A percentile compares a stretch with the other conserved stretches of the same genome.
Conservation (phyloP, 768 basidiomycete species). For the Agrocybe praecox region DNA sequence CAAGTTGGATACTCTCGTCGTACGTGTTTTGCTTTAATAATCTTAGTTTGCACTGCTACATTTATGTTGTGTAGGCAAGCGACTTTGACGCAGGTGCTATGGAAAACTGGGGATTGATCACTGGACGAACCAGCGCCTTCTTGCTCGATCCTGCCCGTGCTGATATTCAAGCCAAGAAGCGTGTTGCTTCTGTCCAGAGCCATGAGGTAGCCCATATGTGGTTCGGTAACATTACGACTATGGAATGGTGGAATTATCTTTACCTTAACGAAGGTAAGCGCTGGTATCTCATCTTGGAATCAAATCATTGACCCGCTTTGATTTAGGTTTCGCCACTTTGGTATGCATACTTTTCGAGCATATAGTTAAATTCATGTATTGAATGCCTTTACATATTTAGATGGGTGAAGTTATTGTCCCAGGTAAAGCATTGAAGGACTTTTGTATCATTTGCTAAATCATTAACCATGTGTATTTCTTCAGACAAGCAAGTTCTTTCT, state of each 20-base stretch:
- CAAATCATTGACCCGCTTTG: constrained; percentile 5
- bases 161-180: constrained; percentile 75
- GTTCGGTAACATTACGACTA: constrained; percentile 93
- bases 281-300: not conserved
- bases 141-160: constrained; percentile 77
- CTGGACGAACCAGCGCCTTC: constrained; percentile 81
- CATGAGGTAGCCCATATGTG: constrained; percentile 91
- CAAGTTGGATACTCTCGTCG: constrained; percentile 92
- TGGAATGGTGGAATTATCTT: constrained; percentile 91
- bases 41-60: not conserved
- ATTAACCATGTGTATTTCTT: constrained; percentile 23
- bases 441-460: no score
- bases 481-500: constrained; percentile 54
- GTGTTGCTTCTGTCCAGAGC: constrained; percentile 74
- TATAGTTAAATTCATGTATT: not conserved
- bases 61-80: constrained; percentile 47
- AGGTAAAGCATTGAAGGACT: constrained; percentile 45
- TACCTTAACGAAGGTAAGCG: constrained; percentile 74
- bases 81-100: constrained; percentile 93
- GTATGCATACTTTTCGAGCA: constrained; percentile 43
- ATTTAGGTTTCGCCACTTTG: constrained; percentile 79
- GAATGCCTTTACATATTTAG: constrained; percentile 31
- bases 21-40: constrained; percentile 30
- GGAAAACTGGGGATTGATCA: constrained; percentile 97
- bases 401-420: constrained; percentile 89